Conservation (phyloP, 2,329 filamentous ascomycete species). For the Diaporthe sp. region DNA sequence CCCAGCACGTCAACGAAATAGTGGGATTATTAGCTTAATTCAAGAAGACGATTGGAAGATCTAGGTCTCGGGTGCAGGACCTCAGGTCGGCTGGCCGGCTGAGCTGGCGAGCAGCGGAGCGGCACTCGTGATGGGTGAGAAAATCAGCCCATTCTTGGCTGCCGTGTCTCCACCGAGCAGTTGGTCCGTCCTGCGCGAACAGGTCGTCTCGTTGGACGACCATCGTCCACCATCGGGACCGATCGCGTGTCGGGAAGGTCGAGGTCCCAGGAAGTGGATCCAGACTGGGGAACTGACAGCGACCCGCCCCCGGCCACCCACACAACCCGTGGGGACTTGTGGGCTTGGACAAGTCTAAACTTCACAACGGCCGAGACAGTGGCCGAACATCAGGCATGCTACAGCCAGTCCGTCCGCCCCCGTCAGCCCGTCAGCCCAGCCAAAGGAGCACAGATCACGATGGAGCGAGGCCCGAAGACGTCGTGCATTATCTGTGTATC, state of each 20-base stretch:
- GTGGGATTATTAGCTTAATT: slow-evolving; percentile 34
- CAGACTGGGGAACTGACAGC: slow-evolving; percentile 27
- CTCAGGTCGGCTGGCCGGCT: neutral
- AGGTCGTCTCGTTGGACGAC: slow-evolving; percentile 20
- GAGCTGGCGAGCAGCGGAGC: slow-evolving; percentile 16
- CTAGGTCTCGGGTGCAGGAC: slow-evolving; percentile 3
- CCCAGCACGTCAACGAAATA: slow-evolving; percentile 29
- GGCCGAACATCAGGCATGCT: neutral
- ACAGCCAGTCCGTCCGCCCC: neutral
- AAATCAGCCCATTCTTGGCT: slow-evolving; percentile 29
- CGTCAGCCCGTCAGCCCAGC: neutral
- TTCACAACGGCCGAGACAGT: slow-evolving; percentile 8
- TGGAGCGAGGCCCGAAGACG: neutral
- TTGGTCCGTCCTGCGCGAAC: neutral
- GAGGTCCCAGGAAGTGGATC: neutral
- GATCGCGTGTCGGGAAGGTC: slow-evolving; percentile 14
- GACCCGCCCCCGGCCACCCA: slow-evolving; percentile 32
- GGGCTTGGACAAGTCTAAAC: neutral
- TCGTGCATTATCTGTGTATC: slow-evolving; percentile 19
- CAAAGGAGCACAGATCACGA: slow-evolving; percentile 15
- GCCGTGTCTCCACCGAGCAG: slow-evolving; percentile 20
- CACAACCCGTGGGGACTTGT: slow-evolving; percentile 29
- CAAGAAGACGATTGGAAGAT: slow-evolving; percentile 36
- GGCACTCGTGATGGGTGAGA: neutral
- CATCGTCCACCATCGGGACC: neutral